A percentile compares a stretch with the other conserved stretches of the same genome.
phyloP scores from a whole-genome alignment of 352 stramenopile genomes.

The Phytopythium delawarense region DNA sequence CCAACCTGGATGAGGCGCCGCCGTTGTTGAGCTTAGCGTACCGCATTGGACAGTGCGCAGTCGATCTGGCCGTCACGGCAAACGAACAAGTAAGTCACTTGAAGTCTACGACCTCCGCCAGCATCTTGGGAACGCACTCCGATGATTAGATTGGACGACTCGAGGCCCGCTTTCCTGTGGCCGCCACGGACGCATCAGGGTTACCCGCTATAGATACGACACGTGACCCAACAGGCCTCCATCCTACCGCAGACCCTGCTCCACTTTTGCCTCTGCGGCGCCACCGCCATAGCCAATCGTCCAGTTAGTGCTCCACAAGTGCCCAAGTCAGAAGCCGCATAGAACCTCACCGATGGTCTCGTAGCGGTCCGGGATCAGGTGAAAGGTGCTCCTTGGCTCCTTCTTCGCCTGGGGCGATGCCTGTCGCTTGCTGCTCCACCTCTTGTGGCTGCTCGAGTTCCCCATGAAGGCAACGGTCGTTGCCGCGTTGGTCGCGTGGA shows the following conservation, averaged over 20 bases:
- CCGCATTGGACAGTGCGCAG: slow-evolving; percentile 42
- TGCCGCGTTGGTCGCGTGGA: neutral
- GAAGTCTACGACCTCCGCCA: neutral
- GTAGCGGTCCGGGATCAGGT: slow-evolving; percentile 49
- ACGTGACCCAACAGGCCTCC: neutral
- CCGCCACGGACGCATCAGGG: neutral
- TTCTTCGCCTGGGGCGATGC: slow-evolving; percentile 1
- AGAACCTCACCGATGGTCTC: slow-evolving; percentile 41
- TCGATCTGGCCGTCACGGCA: slow-evolving; percentile 12
- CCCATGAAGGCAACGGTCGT: neutral
- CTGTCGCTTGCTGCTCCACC: neutral
- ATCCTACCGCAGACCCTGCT: slow-evolving; percentile 31
- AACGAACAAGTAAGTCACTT: neutral
- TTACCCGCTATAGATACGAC: neutral
- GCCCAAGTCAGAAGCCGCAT: neutral
- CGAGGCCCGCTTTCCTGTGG: slow-evolving; percentile 42
- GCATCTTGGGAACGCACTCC: slow-evolving; percentile 16
- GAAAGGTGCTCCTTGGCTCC: slow-evolving; percentile 15
- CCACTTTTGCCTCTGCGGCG: slow-evolving; percentile 36
- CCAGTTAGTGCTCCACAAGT: neutral
- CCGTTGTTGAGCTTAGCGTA: neutral
- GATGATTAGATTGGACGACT: slow-evolving; percentile 65
- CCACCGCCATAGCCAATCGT: neutral
- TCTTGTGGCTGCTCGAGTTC: slow-evolving; percentile 13
- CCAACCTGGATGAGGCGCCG: neutral